Evolutionary conservation across 441 rosid species (phyloP).

Genomic region (Sinapis alba): DNA sequence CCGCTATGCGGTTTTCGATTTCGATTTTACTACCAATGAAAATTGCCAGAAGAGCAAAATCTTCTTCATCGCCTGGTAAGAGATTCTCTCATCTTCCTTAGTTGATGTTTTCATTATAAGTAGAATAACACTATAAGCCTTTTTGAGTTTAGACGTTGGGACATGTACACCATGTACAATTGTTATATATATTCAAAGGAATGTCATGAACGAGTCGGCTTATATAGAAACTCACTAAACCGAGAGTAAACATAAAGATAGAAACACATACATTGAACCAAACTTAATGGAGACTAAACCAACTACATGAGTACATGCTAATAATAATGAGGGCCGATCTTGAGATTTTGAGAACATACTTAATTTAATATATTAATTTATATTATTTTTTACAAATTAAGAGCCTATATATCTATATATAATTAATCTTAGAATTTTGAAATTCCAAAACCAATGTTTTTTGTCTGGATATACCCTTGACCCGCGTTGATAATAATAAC

Average conservation of each 20-base stretch:
- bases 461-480: too few species aligned
- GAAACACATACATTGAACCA: not conserved
- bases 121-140: too few species aligned
- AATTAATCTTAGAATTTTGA: too few species aligned
- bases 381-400: too few species aligned
- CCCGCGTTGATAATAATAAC: too few species aligned
- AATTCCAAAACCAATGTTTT: too few species aligned
- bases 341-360: too few species aligned
- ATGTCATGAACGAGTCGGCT: too few species aligned
- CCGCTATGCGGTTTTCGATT: constrained; percentile 69
- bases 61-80: constrained; percentile 74
- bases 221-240: not conserved
- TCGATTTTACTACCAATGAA: constrained; percentile 64
- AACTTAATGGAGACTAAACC: not conserved
- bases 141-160: not conserved
- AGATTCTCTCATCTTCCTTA: not conserved
- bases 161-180: not conserved
- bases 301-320: not conserved
- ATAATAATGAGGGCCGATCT: too few species aligned
- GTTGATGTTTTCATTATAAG: not conserved
- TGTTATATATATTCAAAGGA: too few species aligned
- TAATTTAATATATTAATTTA: too few species aligned
- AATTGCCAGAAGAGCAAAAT: constrained; percentile 83
- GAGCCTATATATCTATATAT: too few species aligned
- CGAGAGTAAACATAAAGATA: not conserved